Percentiles rank a stretch among this genome's conserved stretches.
Evolutionary conservation across 148 eudicot genomes (phyloP).

Genomic region (Heliosperma pusillum): DNA sequence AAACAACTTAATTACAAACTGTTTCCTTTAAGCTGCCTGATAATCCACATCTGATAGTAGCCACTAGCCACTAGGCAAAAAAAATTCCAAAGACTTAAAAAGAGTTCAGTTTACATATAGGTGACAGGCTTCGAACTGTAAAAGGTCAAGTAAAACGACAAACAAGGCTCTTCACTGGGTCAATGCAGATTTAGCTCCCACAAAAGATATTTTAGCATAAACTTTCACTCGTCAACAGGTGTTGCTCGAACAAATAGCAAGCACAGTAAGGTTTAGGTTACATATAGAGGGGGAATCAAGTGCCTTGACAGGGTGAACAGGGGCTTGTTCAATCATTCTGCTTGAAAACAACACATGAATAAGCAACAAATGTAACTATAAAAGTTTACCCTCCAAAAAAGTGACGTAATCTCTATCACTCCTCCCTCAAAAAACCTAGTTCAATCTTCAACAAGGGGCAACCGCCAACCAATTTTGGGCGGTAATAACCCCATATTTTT

Average conservation of each 20-base stretch:
- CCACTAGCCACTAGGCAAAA: slow-evolving; percentile 11
- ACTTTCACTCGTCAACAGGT: not conserved
- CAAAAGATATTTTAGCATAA: too few relatives aligned
- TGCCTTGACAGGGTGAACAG: not conserved
- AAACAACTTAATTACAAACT: not conserved
- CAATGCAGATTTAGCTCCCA: not conserved
- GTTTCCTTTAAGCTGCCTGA: not conserved
- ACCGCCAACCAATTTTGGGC: too few relatives aligned
- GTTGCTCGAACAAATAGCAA: not conserved
- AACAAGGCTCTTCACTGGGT: not conserved
- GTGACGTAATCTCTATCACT: too few relatives aligned
- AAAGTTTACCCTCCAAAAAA: too few relatives aligned
- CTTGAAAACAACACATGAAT: not conserved
- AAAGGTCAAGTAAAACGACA: not conserved
- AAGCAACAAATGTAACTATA: not conserved
- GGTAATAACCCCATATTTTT: too few relatives aligned
- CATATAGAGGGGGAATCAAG: too few relatives aligned
- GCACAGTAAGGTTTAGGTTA: not conserved
- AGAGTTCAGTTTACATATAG: not conserved
- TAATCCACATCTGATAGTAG: slow-evolving; percentile 2
- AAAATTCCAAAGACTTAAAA: not conserved
- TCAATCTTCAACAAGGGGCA: too few relatives aligned
- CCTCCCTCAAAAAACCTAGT: too few relatives aligned
- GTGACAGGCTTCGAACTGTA: not conserved
- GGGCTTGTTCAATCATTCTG: slow-evolving; percentile 16